These are phyloP conservation scores for Colletotrichum sojae DNA, from an alignment of 2,329 filamentous ascomycete species.

Conservation along the genomic window DNA sequence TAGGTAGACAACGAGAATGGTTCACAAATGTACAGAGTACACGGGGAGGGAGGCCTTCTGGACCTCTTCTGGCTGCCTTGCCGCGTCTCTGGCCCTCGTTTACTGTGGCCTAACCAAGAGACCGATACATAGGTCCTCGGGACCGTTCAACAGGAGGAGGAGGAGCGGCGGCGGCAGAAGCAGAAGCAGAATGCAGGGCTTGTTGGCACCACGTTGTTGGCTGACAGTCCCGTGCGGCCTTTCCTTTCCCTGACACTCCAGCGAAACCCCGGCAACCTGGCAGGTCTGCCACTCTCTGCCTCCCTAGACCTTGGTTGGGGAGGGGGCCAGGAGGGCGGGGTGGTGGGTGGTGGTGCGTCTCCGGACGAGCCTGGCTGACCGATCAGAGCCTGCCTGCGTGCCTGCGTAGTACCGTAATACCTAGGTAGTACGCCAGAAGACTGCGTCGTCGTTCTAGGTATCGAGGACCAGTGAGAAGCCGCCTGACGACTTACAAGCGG, in stretches of 20 bases:
- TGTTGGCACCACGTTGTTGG: conserved; percentile 48
- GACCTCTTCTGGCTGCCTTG: neutral
- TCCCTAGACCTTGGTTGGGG: conserved; percentile 23
- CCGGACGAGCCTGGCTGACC: conserved; percentile 27
- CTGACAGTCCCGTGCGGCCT: conserved; percentile 44
- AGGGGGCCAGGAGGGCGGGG: neutral
- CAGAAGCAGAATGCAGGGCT: conserved; percentile 25
- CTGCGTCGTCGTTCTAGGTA: conserved; percentile 8
- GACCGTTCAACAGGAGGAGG: conserved; percentile 9
- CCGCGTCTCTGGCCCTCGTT: neutral
- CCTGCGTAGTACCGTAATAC: neutral
- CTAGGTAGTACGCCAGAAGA: neutral
- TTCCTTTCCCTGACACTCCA: conserved; percentile 34
- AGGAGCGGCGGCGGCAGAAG: no score
- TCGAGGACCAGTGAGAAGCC: conserved; percentile 24
- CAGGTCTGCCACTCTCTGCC: conserved; percentile 27
- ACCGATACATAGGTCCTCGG: neutral
- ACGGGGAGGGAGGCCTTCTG: conserved; percentile 1
- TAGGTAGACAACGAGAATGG: neutral
- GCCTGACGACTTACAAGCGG: neutral
- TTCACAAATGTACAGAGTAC: neutral
- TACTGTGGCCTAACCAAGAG: conserved; percentile 42
- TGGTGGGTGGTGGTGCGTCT: conserved; percentile 22
- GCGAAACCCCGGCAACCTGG: conserved; percentile 35
- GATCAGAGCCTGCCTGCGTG: conserved; percentile 21